Evolutionary conservation across 2,329 filamentous ascomycete genomes (phyloP), one percentile per base, ranked within the genome.

Genomic region (Peltaster fructicola): DNA sequence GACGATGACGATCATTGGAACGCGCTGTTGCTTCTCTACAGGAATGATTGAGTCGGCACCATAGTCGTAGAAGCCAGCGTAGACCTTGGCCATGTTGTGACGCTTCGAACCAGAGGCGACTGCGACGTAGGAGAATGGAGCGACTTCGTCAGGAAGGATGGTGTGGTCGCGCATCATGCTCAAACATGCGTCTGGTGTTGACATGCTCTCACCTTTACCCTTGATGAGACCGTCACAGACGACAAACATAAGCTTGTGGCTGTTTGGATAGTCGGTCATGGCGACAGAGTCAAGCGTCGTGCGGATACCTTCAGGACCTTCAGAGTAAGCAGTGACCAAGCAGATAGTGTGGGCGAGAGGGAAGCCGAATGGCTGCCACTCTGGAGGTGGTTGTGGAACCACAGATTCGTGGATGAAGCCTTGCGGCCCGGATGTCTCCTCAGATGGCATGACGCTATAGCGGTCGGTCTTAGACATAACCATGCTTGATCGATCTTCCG

Each of bases 51-150:
- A 91, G 37, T 78, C 65, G 31, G 66, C 57, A 26, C 90, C 88
- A 43, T 95, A 98, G 52, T 95, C 81, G 54, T 98, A 98, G 61
- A 95, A 98, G 21, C 90, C 90, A 29, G 84, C 76, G 53, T 95
- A 93, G 30, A 95, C 72, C 62, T 95, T 93, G 41, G 88, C 85
- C 88, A 95, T 98, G 56, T 95, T 98, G 68, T 98, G 90, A 41
- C 88, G 73, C 61, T 98, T 98, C 23, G 84, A 78, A 30, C 88
- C 88, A 47, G 78, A 88, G 19, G 88, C 81, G 16, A 98, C 85
- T 8, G 88, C 90, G 25, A 98, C 88, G 39, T 98, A 98, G 1
- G 85, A 95, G 53, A 82, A 93, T 0, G 82, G 67, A 42, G 81
- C 64, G 2, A 95, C 88, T 30, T 93, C 74, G 14, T 90, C 71